Percentiles rank a stretch among this genome's conserved stretches.
Evolutionary conservation across 192 early-diverging fungal genomes (phyloP).

Genomic region (Powellomyces hirtus): DNA sequence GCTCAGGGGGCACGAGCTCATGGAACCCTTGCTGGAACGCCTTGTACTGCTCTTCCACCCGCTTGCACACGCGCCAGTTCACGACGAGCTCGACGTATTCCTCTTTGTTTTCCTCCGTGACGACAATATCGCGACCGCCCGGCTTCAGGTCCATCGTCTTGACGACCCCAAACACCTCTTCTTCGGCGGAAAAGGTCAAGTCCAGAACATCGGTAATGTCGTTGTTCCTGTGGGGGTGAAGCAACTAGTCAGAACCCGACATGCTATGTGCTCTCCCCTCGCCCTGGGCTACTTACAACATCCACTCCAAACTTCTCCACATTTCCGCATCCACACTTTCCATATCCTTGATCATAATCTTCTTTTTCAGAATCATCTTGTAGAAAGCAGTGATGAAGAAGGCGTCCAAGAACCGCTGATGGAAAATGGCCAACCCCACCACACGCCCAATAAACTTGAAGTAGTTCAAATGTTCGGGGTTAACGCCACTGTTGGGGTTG

Average conservation of each 20-base stretch:
- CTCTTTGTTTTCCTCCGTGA: conserved; percentile 93
- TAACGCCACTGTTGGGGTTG: conserved; percentile 91
- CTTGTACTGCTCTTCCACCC: conserved; percentile 94
- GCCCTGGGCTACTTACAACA: conserved; percentile 53
- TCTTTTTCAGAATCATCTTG: conserved; percentile 92
- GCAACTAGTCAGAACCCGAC: background rate
- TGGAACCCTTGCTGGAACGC: conserved; percentile 95
- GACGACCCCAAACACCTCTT: conserved; percentile 88
- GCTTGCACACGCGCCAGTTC: conserved; percentile 83
- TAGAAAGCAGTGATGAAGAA: conserved; percentile 97
- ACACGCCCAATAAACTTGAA: conserved; percentile 98
- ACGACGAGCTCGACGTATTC: conserved; percentile 91
- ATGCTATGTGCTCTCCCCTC: background rate
- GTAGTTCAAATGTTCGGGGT: conserved; percentile 97
- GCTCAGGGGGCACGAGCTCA: conserved; percentile 92
- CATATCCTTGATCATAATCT: conserved; percentile 85
- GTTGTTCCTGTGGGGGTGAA: conserved; percentile 63
- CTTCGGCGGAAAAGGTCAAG: conserved; percentile 88
- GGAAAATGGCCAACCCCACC: conserved; percentile 94
- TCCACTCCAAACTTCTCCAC: conserved; percentile 89
- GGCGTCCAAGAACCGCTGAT: conserved; percentile 93
- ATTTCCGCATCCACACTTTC: conserved; percentile 94
- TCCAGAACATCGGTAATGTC: conserved; percentile 85
- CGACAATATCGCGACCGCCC: conserved; percentile 83
- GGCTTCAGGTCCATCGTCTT: conserved; percentile 87